A percentile compares a stretch with the other conserved stretches of the same genome.
phyloP scores from a whole-genome alignment of 495 filamentous ascomycete genomes.

The Podospora tetraspora region DNA sequence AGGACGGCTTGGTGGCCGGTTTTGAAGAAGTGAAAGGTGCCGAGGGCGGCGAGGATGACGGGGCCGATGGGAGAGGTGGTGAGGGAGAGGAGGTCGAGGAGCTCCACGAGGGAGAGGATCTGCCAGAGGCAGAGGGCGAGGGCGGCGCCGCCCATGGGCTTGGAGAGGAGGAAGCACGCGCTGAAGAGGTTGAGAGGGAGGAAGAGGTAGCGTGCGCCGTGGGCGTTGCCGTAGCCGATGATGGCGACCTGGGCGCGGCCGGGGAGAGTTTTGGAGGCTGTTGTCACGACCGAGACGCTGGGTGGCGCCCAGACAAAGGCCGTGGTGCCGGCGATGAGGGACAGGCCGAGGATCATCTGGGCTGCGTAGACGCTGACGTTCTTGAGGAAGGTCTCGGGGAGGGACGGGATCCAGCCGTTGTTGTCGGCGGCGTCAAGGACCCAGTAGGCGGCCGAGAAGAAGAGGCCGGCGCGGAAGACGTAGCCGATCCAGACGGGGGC shows the following conservation, averaged over 20 bases:
- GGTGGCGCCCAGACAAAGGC: conserved; percentile 72
- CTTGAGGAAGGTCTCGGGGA: conserved; percentile 61
- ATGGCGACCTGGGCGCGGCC: conserved; percentile 61
- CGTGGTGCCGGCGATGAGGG: conserved; percentile 59
- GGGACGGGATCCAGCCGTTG: conserved; percentile 67
- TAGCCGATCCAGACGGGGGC: conserved; percentile 78
- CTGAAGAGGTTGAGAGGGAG: conserved; percentile 72
- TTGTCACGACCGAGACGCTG: conserved; percentile 57
- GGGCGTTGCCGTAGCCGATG: conserved; percentile 83
- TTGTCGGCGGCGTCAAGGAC: conserved; percentile 85
- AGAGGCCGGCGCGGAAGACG: conserved; percentile 68
- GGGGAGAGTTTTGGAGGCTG: conserved; percentile 32
- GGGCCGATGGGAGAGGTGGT: conserved; percentile 71
- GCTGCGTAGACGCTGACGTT: conserved; percentile 67
- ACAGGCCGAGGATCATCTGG: conserved; percentile 67
- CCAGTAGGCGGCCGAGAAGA: conserved; percentile 81
- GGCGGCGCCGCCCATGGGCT: conserved; percentile 88
- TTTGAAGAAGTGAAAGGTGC: conserved; percentile 92
- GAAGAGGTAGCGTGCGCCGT: conserved; percentile 86
- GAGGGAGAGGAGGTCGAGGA: conserved; percentile 73
- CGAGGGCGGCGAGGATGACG: conserved; percentile 74
- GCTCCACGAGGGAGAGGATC: conserved; percentile 80
- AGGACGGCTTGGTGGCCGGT: conserved; percentile 93
- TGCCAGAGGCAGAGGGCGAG: conserved; percentile 76
- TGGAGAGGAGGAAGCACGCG: conserved; percentile 74